phyloP scores from a whole-genome alignment of 345 rosid species.

The Lenwebbia sp. region DNA sequence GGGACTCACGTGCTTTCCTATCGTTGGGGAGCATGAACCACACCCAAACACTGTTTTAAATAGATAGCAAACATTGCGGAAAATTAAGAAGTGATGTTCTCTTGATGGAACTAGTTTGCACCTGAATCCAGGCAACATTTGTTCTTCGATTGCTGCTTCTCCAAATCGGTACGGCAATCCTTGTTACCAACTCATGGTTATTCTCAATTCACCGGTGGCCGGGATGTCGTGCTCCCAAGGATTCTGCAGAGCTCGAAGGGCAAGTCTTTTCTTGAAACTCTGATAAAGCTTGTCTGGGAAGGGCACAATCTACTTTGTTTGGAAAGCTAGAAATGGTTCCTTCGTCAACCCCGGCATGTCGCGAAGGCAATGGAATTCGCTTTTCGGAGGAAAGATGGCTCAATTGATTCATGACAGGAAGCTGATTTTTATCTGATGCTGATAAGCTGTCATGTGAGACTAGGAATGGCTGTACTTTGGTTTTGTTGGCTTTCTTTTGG shows the following conservation, averaged over 20 bases:
- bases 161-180: background rate
- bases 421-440: background rate
- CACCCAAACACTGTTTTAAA: no score
- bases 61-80: background rate
- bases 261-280: background rate
- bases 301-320: background rate
- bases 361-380: background rate
- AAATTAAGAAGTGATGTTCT: background rate
- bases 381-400: background rate
- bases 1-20: no score
- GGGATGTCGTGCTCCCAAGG: background rate
- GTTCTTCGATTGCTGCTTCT: background rate
- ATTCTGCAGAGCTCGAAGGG: background rate
- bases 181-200: background rate
- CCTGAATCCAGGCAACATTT: background rate
- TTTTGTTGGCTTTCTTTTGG: background rate
- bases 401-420: background rate
- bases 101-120: background rate
- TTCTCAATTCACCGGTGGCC: accelerated
- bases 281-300: background rate
- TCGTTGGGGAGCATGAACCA: no score
- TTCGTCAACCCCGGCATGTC: background rate
- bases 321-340: background rate
- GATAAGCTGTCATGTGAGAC: background rate
- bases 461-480: background rate